Base-by-base conservation (phyloP, 2,329 filamentous ascomycete genomes). In the Fusarium lateritium region DNA sequence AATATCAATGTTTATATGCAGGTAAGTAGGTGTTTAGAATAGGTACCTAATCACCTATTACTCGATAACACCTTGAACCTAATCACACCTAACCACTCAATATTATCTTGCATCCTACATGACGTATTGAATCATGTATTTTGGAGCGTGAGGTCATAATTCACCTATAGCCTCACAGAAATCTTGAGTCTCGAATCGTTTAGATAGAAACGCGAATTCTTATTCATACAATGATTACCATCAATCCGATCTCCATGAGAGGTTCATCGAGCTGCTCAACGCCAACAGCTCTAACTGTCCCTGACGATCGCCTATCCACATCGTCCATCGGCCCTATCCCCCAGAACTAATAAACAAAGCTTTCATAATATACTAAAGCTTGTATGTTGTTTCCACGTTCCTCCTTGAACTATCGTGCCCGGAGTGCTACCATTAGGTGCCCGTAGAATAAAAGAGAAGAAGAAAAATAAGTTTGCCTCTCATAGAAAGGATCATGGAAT, bases 171-270 rank as follows among this genome's bases (percentile, higher is more conserved):
- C 15, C 38, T 57, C 17, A 52, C 47, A 19, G 22, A 15, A 6
- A 28, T 34, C 15, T 31, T 31, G 10, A 11, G 19, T 21, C 22
- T 26, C 19, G 2, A 17, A 42, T 14, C 13, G 15, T 17, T 34
- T 60, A 50, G 43, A 66, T 65, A 49, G 50, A 67, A 70, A 72
- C 54, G 52, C 70, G 53, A 31, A 53, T 73, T 68, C 57, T 68
- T 72, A 73, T 69, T 74, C 63, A 59, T 74, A 74, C 72, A 74
- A 49, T 71, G 65, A 74, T 73, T 74, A 74, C 69, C 61, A 68
- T 70, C 60, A 56, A 70, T 60, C 60, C 71, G 52, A 58, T 68
- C 55, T 65, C 65, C 50, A 63, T 57, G 63, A 62, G 46, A 61
- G 54, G 49, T 34, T 36, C 51, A 55, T 59, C 49, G 39, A 69